A percentile compares a stretch with the other conserved stretches of the same genome.
phyloP scores from a whole-genome alignment of 1,284 basidiomycete genomes.

The Cutaneotrichosporon cutaneum region DNA sequence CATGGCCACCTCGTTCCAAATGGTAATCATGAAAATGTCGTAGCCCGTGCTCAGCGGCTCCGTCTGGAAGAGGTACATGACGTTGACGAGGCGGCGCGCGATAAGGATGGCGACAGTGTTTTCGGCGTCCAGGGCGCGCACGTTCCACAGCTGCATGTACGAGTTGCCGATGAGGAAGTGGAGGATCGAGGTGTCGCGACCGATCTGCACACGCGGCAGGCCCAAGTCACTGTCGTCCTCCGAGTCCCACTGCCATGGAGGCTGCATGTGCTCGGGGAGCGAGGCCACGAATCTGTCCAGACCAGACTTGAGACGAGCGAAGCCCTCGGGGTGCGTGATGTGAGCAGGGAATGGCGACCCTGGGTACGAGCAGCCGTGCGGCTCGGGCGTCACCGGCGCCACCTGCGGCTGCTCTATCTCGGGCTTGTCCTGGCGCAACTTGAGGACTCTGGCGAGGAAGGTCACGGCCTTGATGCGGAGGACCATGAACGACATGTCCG shows the following conservation, averaged over 20 bases:
- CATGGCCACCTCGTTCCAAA: constrained; percentile 39
- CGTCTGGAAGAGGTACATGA: constrained; percentile 31
- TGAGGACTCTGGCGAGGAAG: constrained; percentile 24
- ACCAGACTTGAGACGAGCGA: constrained; percentile 19
- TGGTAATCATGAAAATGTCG: constrained; percentile 33
- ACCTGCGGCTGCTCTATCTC: constrained; percentile 18
- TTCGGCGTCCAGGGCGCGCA: constrained; percentile 25
- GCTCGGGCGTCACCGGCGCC: not conserved
- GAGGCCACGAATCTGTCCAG: constrained; percentile 22
- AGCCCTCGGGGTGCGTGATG: constrained; percentile 23
- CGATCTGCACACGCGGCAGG: constrained; percentile 18
- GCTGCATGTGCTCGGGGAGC: constrained; percentile 34
- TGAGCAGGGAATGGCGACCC: constrained; percentile 20
- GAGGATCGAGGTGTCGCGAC: constrained; percentile 23
- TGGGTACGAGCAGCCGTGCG: constrained; percentile 21
- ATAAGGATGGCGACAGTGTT: constrained; percentile 32
- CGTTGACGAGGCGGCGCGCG: constrained; percentile 32
- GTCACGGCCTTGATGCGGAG: constrained; percentile 33
- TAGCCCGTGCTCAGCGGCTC: constrained; percentile 28
- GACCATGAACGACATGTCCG: constrained; percentile 25
- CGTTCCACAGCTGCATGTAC: constrained; percentile 36
- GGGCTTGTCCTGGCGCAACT: constrained; percentile 25
- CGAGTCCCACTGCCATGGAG: constrained; percentile 37
- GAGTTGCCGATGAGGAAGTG: constrained; percentile 34
- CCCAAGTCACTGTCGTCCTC: constrained; percentile 15